Percentiles rank a stretch among this genome's conserved stretches.
These are phyloP conservation scores for Stereocaulon alpinum DNA, from an alignment of 495 filamentous ascomycete genomes.

Conservation along the genomic window DNA sequence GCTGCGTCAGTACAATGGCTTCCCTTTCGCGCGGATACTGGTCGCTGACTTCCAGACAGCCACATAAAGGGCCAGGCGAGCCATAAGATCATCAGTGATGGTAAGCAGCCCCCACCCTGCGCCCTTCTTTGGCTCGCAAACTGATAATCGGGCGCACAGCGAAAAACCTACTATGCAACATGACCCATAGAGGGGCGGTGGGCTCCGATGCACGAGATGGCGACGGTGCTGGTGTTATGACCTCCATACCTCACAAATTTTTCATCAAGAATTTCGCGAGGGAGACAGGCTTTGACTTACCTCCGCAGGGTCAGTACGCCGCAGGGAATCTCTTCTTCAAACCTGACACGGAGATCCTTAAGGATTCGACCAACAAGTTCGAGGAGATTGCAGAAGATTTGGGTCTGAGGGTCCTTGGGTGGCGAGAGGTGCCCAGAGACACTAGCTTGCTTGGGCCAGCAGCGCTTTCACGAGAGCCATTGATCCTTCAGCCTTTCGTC, in stretches of 20 bases:
- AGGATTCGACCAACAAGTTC: constrained; percentile 79
- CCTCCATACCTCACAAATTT: constrained; percentile 96
- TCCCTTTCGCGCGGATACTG: not conserved
- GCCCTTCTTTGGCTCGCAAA: constrained; percentile 3
- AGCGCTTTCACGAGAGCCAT: constrained; percentile 85
- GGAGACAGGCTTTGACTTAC: constrained; percentile 75
- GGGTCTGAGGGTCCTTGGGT: constrained; percentile 85
- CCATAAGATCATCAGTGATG: constrained; percentile 99
- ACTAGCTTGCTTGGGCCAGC: constrained; percentile 89
- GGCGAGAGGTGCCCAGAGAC: constrained; percentile 91
- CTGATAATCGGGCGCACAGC: constrained; percentile 42
- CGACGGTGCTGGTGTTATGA: constrained; percentile 98
- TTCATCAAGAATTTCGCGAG: constrained; percentile 97
- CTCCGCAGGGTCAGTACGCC: constrained; percentile 86
- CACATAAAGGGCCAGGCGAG: constrained; percentile 96
- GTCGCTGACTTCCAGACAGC: constrained; percentile 35
- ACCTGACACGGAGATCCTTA: constrained; percentile 76
- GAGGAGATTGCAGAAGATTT: constrained; percentile 83
- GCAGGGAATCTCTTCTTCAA: constrained; percentile 99
- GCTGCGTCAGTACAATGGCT: constrained; percentile 63
- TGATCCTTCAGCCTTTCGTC: constrained; percentile 91
- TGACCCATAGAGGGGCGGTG: constrained; percentile 98
- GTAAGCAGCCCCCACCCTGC: constrained; percentile 41
- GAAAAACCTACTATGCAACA: constrained; percentile 93
- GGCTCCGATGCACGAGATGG: constrained; percentile 96